A percentile compares a stretch with the other conserved stretches of the same genome.
Conservation (phyloP, 495 filamentous ascomycete species). For the Podospora tetraspora region DNA sequence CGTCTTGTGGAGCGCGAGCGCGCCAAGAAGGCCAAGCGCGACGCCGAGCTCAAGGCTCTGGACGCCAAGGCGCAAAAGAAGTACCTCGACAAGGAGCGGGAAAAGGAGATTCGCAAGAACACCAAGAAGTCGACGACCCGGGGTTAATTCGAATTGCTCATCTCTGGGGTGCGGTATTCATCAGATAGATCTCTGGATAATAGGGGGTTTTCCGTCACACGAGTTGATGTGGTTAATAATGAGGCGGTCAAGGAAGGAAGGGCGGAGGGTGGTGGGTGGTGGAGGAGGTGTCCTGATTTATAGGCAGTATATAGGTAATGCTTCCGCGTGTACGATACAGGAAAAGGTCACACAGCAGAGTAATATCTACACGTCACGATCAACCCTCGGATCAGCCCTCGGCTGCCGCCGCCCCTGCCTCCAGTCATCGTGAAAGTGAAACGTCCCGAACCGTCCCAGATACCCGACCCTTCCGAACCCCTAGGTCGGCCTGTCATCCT, state of each 20-base stretch:
- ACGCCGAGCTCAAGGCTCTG: slow-evolving; percentile 71
- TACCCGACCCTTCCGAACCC: neutral
- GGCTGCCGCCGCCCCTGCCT: neutral
- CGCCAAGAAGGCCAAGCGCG: slow-evolving; percentile 88
- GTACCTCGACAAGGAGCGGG: slow-evolving; percentile 84
- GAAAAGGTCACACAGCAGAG: neutral
- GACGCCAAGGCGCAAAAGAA: slow-evolving; percentile 93
- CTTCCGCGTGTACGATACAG: neutral
- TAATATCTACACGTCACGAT: neutral
- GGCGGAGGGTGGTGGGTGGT: neutral
- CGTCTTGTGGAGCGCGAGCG: slow-evolving; percentile 69
- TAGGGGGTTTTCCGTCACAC: neutral
- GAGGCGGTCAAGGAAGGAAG: neutral
- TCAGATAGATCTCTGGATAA: neutral
- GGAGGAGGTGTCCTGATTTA: neutral
- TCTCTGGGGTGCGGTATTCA: neutral
- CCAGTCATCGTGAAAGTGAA: neutral
- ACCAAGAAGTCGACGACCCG: slow-evolving; percentile 64
- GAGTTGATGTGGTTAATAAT: neutral
- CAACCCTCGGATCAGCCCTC: too few relatives aligned
- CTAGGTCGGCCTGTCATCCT: neutral
- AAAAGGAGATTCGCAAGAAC: slow-evolving; percentile 69
- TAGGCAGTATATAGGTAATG: neutral
- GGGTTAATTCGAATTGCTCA: slow-evolving; percentile 20
- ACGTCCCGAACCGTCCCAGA: neutral